These are phyloP conservation scores for Arthrobotrys conoides DNA, from an alignment of 2,329 filamentous ascomycete species.

Conservation along the genomic window DNA sequence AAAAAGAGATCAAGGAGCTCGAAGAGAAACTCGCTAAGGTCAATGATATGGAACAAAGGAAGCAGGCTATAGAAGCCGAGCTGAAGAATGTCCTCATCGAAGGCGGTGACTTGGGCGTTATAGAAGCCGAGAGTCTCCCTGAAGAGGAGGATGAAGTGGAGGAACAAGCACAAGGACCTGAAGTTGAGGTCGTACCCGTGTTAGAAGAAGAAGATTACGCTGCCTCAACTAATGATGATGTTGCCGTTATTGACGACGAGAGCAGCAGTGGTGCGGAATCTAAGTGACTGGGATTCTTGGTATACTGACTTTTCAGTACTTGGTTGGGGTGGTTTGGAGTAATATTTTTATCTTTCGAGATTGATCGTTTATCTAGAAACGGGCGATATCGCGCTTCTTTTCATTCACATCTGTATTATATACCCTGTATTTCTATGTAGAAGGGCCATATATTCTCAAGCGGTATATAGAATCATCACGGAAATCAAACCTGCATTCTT, in stretches of 20 bases:
- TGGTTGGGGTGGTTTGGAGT: constrained; percentile 6
- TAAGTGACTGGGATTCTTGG: constrained; percentile 1
- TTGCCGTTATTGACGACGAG: constrained; percentile 53
- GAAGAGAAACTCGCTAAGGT: constrained; percentile 84
- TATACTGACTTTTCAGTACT: not conserved
- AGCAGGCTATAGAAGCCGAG: constrained; percentile 85
- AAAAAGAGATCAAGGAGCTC: constrained; percentile 89
- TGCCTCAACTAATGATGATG: constrained; percentile 49
- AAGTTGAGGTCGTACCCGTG: constrained; percentile 53
- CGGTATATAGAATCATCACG: constrained; percentile 40
- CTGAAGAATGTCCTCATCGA: constrained; percentile 76
- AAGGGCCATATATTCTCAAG: constrained; percentile 31
- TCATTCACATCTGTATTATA: constrained; percentile 33
- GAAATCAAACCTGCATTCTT: not conserved
- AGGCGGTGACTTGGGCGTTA: constrained; percentile 63
- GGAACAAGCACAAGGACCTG: constrained; percentile 31
- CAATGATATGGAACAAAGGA: constrained; percentile 83
- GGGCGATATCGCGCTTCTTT: constrained; percentile 25
- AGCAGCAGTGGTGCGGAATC: constrained; percentile 39
- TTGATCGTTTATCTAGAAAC: constrained; percentile 4
- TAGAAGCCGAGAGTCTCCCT: constrained; percentile 33
- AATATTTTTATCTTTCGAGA: constrained; percentile 22
- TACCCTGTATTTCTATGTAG: constrained; percentile 61
- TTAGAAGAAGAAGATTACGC: constrained; percentile 54
- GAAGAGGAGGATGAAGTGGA: constrained; percentile 23